Evolutionary conservation across 495 filamentous ascomycete species (phyloP).

Genomic region (Xylaria flabelliformis): DNA sequence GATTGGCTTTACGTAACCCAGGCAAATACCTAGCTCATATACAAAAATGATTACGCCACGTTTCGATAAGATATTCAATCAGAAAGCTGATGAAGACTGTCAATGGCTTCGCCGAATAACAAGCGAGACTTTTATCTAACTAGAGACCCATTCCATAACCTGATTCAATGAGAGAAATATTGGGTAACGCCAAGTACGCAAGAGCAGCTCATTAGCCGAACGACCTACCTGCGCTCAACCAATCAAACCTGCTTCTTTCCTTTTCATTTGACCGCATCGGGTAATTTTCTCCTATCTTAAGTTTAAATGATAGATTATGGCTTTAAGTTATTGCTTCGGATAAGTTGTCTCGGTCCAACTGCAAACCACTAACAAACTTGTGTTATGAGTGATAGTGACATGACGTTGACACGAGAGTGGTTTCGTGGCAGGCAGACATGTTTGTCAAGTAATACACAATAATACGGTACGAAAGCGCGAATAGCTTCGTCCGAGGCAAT

Average conservation of each 20-base stretch:
- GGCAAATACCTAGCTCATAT: neutral
- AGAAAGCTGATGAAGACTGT: neutral
- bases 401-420: neutral
- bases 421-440: neutral
- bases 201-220: neutral
- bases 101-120: neutral
- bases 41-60: neutral
- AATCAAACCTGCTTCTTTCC: slow-evolving; percentile 2
- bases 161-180: neutral
- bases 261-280: slow-evolving; percentile 12
- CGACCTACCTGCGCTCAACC: neutral
- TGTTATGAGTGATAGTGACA: neutral
- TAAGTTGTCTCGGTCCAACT: slow-evolving; percentile 8
- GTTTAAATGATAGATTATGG: neutral
- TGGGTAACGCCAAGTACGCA: neutral
- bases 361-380: neutral
- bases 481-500: slow-evolving; percentile 9
- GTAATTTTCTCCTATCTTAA: neutral
- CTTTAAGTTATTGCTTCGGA: neutral
- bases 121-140: neutral
- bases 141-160: neutral
- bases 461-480: neutral
- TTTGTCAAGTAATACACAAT: slow-evolving; percentile 1
- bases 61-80: neutral
- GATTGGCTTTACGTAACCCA: slow-evolving; percentile 1